These are phyloP conservation scores for Podaxis pistillaris DNA, from an alignment of 768 basidiomycete genomes.

Conservation along the genomic window DNA sequence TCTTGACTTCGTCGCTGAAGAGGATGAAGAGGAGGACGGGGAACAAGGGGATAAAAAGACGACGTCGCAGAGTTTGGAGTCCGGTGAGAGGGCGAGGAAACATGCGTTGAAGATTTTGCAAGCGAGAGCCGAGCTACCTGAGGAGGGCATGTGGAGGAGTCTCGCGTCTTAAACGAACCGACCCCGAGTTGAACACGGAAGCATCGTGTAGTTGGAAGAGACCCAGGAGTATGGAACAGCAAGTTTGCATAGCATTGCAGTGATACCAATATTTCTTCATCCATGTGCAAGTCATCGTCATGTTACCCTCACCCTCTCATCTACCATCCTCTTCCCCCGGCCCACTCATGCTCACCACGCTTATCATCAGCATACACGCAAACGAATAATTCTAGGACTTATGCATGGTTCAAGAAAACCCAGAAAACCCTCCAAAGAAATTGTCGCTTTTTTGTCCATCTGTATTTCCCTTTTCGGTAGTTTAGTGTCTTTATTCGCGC, in stretches of 20 bases:
- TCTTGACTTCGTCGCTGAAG: conserved; percentile 55
- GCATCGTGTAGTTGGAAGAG: neutral
- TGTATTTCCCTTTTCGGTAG: neutral
- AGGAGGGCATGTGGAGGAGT: conserved; percentile 81
- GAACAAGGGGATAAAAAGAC: conserved; percentile 20
- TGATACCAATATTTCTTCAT: conserved; percentile 11
- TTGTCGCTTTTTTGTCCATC: neutral
- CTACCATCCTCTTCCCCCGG: neutral
- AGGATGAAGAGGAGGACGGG: conserved; percentile 44
- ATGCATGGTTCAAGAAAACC: neutral
- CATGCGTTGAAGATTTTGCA: conserved; percentile 70
- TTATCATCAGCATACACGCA: neutral
- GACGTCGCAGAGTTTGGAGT: conserved; percentile 23
- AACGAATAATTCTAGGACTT: neutral
- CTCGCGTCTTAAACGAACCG: conserved; percentile 40
- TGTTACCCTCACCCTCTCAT: neutral
- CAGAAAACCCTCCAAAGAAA: neutral
- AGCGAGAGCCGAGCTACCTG: conserved; percentile 64
- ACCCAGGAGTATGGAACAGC: neutral
- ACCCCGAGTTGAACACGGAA: neutral
- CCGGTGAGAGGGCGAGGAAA: conserved; percentile 49
- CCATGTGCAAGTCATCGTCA: conserved; percentile 1
- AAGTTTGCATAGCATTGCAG: neutral
- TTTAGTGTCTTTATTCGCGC: conserved; percentile 3
- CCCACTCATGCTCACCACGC: neutral